These are phyloP conservation scores for Besnoitia besnoiti DNA, from an alignment of 169 alveolate species.

Conservation along the genomic window DNA sequence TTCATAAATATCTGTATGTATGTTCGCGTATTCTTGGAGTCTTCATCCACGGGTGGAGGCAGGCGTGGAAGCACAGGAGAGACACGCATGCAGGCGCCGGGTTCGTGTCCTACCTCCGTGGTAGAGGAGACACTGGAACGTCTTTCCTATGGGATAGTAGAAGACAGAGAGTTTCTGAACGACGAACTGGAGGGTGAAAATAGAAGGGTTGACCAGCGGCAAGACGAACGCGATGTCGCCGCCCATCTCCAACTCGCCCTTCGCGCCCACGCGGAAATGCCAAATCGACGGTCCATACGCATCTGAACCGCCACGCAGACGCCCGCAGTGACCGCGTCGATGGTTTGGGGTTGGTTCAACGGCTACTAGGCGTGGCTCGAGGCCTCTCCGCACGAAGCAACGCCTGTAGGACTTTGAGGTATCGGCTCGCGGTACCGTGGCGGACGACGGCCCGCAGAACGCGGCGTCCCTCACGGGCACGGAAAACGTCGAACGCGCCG, in stretches of 20 bases:
- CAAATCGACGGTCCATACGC: background rate
- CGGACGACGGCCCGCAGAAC: no score
- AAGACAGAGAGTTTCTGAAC: background rate
- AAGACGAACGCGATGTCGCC: background rate
- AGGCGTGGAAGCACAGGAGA: no score
- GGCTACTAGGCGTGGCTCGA: no score
- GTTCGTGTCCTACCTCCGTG: background rate
- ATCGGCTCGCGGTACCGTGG: no score
- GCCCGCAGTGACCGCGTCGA: background rate
- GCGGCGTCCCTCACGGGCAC: no score
- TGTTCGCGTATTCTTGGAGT: no score
- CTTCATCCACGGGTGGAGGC: no score
- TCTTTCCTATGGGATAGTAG: conserved; percentile 36
- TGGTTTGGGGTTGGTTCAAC: no score
- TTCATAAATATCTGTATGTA: background rate
- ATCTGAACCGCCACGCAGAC: background rate
- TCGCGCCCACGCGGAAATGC: background rate
- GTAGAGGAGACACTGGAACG: conserved; percentile 39
- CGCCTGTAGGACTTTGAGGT: no score
- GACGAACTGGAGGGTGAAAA: conserved; percentile 16
- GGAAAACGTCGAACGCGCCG: no score
- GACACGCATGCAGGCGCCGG: no score
- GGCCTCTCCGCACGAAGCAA: no score
- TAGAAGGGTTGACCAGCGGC: conserved; percentile 14
- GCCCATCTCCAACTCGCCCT: conserved; percentile 17